Percentiles rank a stretch among this genome's conserved stretches.
Evolutionary conservation across 768 basidiomycete genomes (phyloP).

Genomic region (Ephemerocybe angulata): DNA sequence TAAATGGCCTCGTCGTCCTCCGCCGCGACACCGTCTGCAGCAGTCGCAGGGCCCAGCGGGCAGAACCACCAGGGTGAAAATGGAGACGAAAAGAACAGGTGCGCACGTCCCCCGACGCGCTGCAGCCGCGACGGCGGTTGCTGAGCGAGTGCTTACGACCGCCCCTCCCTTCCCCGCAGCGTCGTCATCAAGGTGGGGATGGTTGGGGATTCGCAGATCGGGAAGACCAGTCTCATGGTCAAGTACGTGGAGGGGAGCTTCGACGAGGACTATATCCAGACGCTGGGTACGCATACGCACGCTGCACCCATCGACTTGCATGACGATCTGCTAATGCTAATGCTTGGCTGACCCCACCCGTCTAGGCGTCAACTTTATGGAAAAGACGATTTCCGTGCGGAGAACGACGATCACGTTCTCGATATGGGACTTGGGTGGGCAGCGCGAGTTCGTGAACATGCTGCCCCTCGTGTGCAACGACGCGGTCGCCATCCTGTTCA

Average conservation of each 20-base stretch:
- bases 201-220: slow-evolving; percentile 99
- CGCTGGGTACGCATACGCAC: slow-evolving; percentile 72
- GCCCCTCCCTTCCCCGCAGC: slow-evolving; percentile 34
- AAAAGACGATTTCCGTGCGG: slow-evolving; percentile 98
- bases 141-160: not conserved
- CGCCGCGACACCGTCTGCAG: slow-evolving; percentile 38
- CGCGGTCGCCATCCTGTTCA: slow-evolving; percentile 99
- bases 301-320: too few relatives aligned
- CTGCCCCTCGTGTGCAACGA: slow-evolving; percentile 97
- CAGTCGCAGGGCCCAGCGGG: slow-evolving; percentile 48
- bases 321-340: not conserved
- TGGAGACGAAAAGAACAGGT: slow-evolving; percentile 77
- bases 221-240: slow-evolving; percentile 99
- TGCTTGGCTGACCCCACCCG: not conserved
- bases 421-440: slow-evolving; percentile 97
- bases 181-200: slow-evolving; percentile 99
- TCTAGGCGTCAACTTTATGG: slow-evolving; percentile 97
- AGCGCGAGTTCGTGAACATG: slow-evolving; percentile 99
- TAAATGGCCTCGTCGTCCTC: slow-evolving; percentile 49
- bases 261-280: slow-evolving; percentile 99
- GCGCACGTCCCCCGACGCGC: slow-evolving; percentile 11
- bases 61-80: slow-evolving; percentile 50
- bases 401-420: slow-evolving; percentile 99
- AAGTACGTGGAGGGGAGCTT: slow-evolving; percentile 99
- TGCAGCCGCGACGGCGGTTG: too few relatives aligned